Evolutionary conservation across 2,329 filamentous ascomycete genomes (phyloP).

Genomic region (Curvularia verruculosa): DNA sequence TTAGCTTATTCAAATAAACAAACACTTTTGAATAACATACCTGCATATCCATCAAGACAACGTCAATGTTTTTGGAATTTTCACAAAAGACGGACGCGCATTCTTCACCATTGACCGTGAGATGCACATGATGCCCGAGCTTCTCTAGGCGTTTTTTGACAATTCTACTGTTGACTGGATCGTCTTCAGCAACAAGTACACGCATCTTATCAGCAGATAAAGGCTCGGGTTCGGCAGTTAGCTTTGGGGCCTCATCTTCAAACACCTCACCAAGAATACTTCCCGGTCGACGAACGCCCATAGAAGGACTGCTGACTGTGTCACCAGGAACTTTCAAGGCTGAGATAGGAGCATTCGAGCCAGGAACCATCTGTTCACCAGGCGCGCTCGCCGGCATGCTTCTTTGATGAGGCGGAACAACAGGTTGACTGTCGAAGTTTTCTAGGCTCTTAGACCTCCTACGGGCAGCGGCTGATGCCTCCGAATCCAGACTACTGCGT

Average conservation of each 20-base stretch:
- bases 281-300: conserved; percentile 21
- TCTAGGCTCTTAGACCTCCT: conserved; percentile 40
- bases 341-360: conserved; percentile 52
- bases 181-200: conserved; percentile 84
- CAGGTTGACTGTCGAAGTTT: conserved; percentile 11
- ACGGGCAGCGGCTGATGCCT: conserved; percentile 12
- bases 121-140: conserved; percentile 70
- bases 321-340: conserved; percentile 58
- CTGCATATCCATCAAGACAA: conserved; percentile 92
- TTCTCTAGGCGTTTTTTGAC: conserved; percentile 81
- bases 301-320: conserved; percentile 13
- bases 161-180: conserved; percentile 84
- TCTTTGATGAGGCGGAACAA: conserved; percentile 37
- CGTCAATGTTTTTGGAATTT: conserved; percentile 69
- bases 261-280: conserved; percentile 40
- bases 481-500: conserved; percentile 32
- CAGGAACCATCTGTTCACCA: conserved; percentile 50
- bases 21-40: conserved; percentile 54
- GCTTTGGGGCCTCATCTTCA: conserved; percentile 23
- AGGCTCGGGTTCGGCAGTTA: conserved; percentile 16
- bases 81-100: conserved; percentile 75
- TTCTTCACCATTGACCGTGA: conserved; percentile 84
- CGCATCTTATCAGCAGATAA: conserved; percentile 57
- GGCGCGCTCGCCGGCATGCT: conserved; percentile 53
- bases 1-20: conserved; percentile 6